A percentile compares a stretch with the other conserved stretches of the same genome.
Evolutionary conservation across 1,284 basidiomycete species (phyloP).

Genomic region (Dichomitus squalens): DNA sequence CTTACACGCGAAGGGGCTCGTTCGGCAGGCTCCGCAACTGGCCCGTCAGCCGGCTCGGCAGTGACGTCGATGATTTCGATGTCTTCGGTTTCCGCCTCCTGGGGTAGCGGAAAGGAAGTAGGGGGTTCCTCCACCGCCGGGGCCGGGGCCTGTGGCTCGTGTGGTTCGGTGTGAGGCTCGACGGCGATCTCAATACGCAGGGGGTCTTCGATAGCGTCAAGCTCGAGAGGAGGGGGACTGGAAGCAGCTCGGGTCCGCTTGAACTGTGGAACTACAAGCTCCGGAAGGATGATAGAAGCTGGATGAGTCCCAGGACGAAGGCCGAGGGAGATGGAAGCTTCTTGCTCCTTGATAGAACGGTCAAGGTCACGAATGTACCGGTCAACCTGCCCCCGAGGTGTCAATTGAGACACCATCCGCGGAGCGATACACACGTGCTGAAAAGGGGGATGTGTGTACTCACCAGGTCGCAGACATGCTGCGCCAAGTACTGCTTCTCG

Average conservation of each 20-base stretch:
- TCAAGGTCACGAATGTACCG: conserved; percentile 74
- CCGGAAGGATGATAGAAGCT: conserved; percentile 58
- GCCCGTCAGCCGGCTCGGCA: neutral
- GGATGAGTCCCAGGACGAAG: conserved; percentile 54
- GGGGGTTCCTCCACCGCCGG: neutral
- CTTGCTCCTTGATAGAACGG: conserved; percentile 74
- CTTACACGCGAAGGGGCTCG: conserved; percentile 9
- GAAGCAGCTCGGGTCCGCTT: conserved; percentile 44
- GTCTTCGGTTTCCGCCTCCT: neutral
- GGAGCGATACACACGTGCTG: neutral
- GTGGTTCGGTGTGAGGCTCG: neutral
- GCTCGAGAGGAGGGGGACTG: conserved; percentile 37
- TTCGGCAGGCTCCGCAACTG: neutral
- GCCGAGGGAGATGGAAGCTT: conserved; percentile 57
- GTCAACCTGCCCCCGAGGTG: conserved; percentile 48
- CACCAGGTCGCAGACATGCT: conserved; percentile 69
- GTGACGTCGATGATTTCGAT: conserved; percentile 6
- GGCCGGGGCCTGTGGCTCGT: neutral
- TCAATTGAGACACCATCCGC: conserved; percentile 1
- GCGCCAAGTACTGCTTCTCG: conserved; percentile 75
- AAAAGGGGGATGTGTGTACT: conserved; percentile 22
- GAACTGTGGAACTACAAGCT: conserved; percentile 57
- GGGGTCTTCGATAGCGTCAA: neutral
- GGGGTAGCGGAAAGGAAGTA: neutral
- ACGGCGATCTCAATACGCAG: neutral